Base-by-base conservation (phyloP, 768 basidiomycete species). In the Nidularia pulvinata region DNA sequence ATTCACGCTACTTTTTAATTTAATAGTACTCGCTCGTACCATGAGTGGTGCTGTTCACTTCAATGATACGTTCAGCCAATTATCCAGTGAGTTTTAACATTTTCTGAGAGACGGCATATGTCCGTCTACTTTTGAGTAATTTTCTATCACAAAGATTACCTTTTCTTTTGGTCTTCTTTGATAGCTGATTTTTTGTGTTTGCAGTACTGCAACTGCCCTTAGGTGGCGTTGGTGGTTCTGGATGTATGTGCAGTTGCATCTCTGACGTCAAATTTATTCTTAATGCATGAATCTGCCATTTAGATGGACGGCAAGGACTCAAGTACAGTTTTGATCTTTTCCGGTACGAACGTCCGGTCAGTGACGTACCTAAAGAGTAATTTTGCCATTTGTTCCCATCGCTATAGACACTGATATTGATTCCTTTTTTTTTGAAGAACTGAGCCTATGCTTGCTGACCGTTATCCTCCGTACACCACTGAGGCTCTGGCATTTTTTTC, bases 51-150 rank as follows among this genome's bases (percentile, higher is more conserved):
- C 68, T 19, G 65, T 85, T 4, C 66, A 78, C 0, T 76, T 85
- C 52, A 88, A 88, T 55, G 88, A 91, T 54, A 79, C 77, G 0
- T 69, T 87, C 65, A 75, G 77, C 57, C 83, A 84, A 39, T 64
- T 85, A 6, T 57, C 68, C 19, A 71, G 84, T 85, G 53, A 14
- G 75, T 62, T 33, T 16, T 6, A n/a, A 9, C 48, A 46, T 33
- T 34, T 52, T 25, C 36, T 42, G 46, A 34, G 33, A 35, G 36
- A 35, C 30, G 45, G 14, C 14, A 16, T 48, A 45, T 1, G 30
- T 55, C 36, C 16, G 2, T 25, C 25, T 25, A 4, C 25, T 25
- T 25, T 4, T 25, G 25, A 25, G 25, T 25, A 25, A 25, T 25
- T 25, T 25, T 25, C 25, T 25, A 25, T 25, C 25, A 25, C 25